Evolutionary conservation across 805 yeast species (phyloP).

Genomic region (Suhomyces prunicola): DNA sequence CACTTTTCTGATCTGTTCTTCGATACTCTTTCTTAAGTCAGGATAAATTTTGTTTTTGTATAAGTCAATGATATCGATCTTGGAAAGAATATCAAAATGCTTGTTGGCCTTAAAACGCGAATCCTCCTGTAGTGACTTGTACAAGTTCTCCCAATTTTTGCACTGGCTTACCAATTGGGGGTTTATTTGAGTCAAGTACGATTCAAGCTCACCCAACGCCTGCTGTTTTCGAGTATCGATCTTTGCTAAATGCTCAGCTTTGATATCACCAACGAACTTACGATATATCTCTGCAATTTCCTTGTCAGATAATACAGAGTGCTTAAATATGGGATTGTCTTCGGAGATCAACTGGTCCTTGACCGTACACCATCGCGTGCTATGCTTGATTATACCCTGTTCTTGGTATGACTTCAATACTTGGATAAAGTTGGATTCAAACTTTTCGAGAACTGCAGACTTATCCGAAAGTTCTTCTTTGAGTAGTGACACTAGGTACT

Average conservation of each 20-base stretch:
- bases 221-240: constrained; percentile 32
- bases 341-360: constrained; percentile 48
- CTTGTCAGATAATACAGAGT: constrained; percentile 55
- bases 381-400: constrained; percentile 43
- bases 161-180: constrained; percentile 24
- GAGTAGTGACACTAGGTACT: constrained; percentile 43
- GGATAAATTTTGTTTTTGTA: constrained; percentile 43
- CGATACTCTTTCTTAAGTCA: constrained; percentile 16
- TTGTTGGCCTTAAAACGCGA: constrained; percentile 56
- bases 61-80: constrained; percentile 57
- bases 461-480: constrained; percentile 53
- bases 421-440: constrained; percentile 50
- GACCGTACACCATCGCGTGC: constrained; percentile 63
- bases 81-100: constrained; percentile 49
- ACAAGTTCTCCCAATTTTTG: constrained; percentile 38
- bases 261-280: constrained; percentile 45
- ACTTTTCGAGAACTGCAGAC: constrained; percentile 51
- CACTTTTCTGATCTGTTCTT: constrained; percentile 17
- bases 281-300: constrained; percentile 54
- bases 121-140: constrained; percentile 38
- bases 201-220: constrained; percentile 52
- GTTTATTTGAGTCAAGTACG: constrained; percentile 44
- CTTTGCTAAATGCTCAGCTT: constrained; percentile 24
- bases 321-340: constrained; percentile 64
- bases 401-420: constrained; percentile 39